Evolutionary conservation across 176 grass and related monocot species (phyloP), one percentile per base, ranked within the genome.

Genomic region (Raddia guianensis): DNA sequence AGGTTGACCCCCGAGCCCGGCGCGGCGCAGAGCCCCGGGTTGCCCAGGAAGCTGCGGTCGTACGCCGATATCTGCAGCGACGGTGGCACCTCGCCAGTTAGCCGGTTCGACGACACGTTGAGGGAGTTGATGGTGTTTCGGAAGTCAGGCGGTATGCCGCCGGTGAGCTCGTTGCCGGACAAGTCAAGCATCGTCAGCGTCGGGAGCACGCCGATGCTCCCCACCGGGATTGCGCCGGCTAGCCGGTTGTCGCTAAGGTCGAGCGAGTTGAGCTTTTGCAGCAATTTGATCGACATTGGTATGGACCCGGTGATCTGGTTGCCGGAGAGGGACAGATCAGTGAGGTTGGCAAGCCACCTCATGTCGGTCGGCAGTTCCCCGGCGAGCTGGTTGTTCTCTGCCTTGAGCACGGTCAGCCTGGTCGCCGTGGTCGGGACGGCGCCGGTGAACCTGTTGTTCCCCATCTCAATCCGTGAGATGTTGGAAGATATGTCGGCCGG

Each of bases 91-190:
- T 83, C 61, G 6, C 94, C 94, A 9, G 78, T 86, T 51, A 97
- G 91, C 16, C 79, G 68, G 74, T 97, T 97, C 2, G 58, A 82
- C 0, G 94, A 97, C 43, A 97, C 7, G 72, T 97, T 89, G 9
- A 97, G 84, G 12, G 1, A 2, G 73, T 51, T 91, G 46, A 93
- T 7, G 47, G 85, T 85, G 33, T 68, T 77, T 43, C 70, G 63
- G 0, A 97, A 40, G 20, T 84, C 86, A 12, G 69, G n/a, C 1
- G 94, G 94, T 33, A 97, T 93, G 37, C 5, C 35, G 5, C 89
- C 91, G 3, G 81, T 87, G 51, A 97, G 34, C 13, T 83, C 35
- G 21, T 97, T 97, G 42, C 58, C 34, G 15, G 94, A 93, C 20
- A 97, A 64, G 46, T 97, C 89, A 0, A 97, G 80, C 2, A 77